Conservation (phyloP, 495 filamentous ascomycete species). For the Penicillium canescens region DNA sequence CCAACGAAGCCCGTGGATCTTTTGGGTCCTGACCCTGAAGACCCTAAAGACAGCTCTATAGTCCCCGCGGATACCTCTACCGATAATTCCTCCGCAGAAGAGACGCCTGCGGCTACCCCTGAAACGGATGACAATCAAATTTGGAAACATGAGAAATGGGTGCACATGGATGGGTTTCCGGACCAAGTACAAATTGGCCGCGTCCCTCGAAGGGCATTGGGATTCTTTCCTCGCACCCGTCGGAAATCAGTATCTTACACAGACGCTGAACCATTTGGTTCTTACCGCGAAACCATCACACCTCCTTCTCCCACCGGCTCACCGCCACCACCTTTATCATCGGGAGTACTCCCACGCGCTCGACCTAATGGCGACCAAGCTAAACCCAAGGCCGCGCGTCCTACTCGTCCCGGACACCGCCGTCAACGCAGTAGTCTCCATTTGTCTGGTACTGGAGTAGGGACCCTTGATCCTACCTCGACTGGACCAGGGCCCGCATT, state of each 20-base stretch:
- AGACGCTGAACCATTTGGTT: constrained; percentile 39
- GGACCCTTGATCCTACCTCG: constrained; percentile 68
- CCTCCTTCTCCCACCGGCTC: constrained; percentile 34
- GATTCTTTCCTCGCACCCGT: constrained; percentile 88
- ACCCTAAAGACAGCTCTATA: constrained; percentile 44
- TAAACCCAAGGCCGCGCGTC: constrained; percentile 16
- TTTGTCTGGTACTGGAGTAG: constrained; percentile 80
- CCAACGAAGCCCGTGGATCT: constrained; percentile 33
- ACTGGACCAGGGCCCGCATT: constrained; percentile 75
- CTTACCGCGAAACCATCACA: constrained; percentile 37
- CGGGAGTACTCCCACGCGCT: constrained; percentile 17
- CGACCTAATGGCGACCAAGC: constrained; percentile 22
- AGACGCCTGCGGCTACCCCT: constrained; percentile 13
- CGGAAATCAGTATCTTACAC: constrained; percentile 70
- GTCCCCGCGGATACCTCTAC: constrained; percentile 30
- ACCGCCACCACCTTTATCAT: constrained; percentile 28
- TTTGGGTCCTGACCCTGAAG: constrained; percentile 34
- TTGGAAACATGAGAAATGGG: constrained; percentile 89
- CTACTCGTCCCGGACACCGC: constrained; percentile 29
- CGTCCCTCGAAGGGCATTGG: constrained; percentile 75
- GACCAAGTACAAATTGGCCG: constrained; percentile 82
- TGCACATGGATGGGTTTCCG: constrained; percentile 68
- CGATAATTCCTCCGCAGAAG: constrained; percentile 15
- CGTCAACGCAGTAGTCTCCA: constrained; percentile 45
- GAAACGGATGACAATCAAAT: constrained; percentile 52